Evolutionary conservation across 2,329 filamentous ascomycete genomes (phyloP).

Genomic region (Trichoderma brevicompactum): DNA sequence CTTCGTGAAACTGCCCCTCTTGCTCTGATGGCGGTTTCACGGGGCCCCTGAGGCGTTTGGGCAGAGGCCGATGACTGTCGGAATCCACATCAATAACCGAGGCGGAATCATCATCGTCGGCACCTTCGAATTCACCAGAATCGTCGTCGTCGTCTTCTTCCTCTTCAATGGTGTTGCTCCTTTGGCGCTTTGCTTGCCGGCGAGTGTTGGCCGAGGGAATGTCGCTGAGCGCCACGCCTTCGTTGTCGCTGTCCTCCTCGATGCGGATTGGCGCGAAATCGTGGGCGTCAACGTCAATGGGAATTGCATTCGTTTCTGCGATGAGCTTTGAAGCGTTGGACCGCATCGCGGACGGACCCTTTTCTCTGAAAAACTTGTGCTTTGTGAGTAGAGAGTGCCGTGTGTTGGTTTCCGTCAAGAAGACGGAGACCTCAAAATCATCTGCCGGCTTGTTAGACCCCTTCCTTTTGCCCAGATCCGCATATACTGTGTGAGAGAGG

Average conservation of each 20-base stretch:
- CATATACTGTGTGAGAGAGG: not conserved
- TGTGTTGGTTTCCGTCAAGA: conserved; percentile 83
- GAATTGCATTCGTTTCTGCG: conserved; percentile 57
- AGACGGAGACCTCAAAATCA: conserved; percentile 94
- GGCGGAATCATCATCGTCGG: conserved; percentile 43
- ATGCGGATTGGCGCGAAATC: conserved; percentile 44
- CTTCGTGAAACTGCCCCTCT: conserved; percentile 43
- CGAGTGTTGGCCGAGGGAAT: conserved; percentile 39
- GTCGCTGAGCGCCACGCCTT: conserved; percentile 41
- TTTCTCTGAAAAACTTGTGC: conserved; percentile 75
- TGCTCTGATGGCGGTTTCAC: conserved; percentile 36
- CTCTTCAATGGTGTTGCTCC: conserved; percentile 31
- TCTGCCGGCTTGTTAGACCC: conserved; percentile 56
- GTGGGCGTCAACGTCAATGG: conserved; percentile 56
- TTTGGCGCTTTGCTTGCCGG: conserved; percentile 40
- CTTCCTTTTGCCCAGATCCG: not conserved
- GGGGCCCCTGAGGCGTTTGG: conserved; percentile 50
- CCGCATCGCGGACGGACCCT: conserved; percentile 54
- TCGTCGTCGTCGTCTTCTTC: conserved; percentile 12
- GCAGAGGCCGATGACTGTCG: conserved; percentile 48
- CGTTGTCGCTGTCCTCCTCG: conserved; percentile 55
- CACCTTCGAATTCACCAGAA: conserved; percentile 34
- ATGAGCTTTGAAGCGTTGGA: conserved; percentile 68
- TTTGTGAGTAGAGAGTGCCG: conserved; percentile 87
- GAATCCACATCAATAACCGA: conserved; percentile 47